A percentile compares a stretch with the other conserved stretches of the same genome.
Evolutionary conservation across 2,329 filamentous ascomycete genomes (phyloP).

Genomic region (Microdochium nivale): DNA sequence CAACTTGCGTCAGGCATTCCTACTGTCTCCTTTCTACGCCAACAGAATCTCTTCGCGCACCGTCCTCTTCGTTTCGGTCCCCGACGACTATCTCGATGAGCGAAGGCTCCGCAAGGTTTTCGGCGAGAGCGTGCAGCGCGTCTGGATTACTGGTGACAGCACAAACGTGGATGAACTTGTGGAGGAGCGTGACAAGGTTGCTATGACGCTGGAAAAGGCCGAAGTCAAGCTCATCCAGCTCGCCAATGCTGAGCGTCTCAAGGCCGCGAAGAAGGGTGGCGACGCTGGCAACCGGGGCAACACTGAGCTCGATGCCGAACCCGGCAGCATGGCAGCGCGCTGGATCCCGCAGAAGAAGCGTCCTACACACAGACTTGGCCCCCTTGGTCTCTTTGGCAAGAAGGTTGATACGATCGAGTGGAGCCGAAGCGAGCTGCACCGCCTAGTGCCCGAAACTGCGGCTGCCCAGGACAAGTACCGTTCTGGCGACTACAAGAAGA

Average conservation of each 20-base stretch:
- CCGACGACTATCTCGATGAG: constrained; percentile 67
- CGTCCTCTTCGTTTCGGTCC: constrained; percentile 82
- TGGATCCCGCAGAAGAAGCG: constrained; percentile 68
- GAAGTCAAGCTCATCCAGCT: constrained; percentile 78
- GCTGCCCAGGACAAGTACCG: constrained; percentile 59
- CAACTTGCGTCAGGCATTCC: constrained; percentile 86
- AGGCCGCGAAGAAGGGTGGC: constrained; percentile 55
- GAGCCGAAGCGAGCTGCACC: constrained; percentile 69
- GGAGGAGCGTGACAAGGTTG: constrained; percentile 69
- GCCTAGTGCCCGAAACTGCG: constrained; percentile 64
- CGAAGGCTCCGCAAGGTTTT: constrained; percentile 73
- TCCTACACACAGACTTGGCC: constrained; percentile 65
- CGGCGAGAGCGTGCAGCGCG: constrained; percentile 67
- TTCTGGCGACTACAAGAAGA: constrained; percentile 52
- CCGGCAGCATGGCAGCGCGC: constrained; percentile 61
- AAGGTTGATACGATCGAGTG: constrained; percentile 95
- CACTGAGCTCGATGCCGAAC: constrained; percentile 52
- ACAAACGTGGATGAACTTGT: constrained; percentile 74
- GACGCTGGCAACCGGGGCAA: constrained; percentile 30
- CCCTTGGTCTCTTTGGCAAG: constrained; percentile 63
- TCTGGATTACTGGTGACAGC: constrained; percentile 77
- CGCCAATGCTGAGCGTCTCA: constrained; percentile 64
- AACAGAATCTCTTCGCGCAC: constrained; percentile 84
- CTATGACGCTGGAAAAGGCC: constrained; percentile 74
- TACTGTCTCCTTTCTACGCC: constrained; percentile 75